These are phyloP conservation scores for Haplographium delicatum DNA, from an alignment of 495 filamentous ascomycete species.

Conservation along the genomic window DNA sequence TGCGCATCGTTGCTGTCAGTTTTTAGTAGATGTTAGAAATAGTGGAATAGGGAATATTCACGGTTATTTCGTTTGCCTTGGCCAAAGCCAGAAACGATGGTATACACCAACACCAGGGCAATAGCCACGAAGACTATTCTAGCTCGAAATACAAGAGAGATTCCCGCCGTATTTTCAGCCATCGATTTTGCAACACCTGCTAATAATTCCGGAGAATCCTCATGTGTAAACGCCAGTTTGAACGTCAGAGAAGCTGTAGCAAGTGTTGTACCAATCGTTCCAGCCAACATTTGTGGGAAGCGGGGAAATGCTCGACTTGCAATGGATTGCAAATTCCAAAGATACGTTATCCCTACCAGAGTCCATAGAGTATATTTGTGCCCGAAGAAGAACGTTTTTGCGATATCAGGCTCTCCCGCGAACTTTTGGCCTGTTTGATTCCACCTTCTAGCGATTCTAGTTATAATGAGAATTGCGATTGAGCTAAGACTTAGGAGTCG, in stretches of 20 bases:
- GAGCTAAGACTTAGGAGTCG: constrained; percentile 8
- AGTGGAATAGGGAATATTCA: constrained; percentile 11
- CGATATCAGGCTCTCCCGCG: constrained; percentile 81
- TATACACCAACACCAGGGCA: constrained; percentile 33
- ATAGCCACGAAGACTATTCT: constrained; percentile 50
- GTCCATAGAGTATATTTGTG: constrained; percentile 66
- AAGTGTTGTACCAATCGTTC: constrained; percentile 30
- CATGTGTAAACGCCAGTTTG: constrained; percentile 74
- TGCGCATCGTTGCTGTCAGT: constrained; percentile 29
- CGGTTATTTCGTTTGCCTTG: constrained; percentile 21
- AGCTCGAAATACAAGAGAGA: constrained; percentile 46
- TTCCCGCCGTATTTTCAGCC: constrained; percentile 35
- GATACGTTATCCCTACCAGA: constrained; percentile 67
- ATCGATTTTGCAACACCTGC: constrained; percentile 41
- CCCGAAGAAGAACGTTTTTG: constrained; percentile 56
- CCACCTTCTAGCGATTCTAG: constrained; percentile 71
- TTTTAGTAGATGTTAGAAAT: constrained; percentile 6
- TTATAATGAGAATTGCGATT: constrained; percentile 34
- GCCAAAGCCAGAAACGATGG: constrained; percentile 24
- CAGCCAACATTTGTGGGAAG: constrained; percentile 15
- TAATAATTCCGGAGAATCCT: constrained; percentile 83
- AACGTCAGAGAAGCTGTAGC: constrained; percentile 64
- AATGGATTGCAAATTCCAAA: constrained; percentile 27
- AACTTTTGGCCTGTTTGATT: constrained; percentile 97
- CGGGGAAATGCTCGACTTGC: constrained; percentile 16